These are phyloP conservation scores for Tillandsia leiboldiana DNA, from an alignment of 176 grass and related monocot genomes.

Conservation along the genomic window DNA sequence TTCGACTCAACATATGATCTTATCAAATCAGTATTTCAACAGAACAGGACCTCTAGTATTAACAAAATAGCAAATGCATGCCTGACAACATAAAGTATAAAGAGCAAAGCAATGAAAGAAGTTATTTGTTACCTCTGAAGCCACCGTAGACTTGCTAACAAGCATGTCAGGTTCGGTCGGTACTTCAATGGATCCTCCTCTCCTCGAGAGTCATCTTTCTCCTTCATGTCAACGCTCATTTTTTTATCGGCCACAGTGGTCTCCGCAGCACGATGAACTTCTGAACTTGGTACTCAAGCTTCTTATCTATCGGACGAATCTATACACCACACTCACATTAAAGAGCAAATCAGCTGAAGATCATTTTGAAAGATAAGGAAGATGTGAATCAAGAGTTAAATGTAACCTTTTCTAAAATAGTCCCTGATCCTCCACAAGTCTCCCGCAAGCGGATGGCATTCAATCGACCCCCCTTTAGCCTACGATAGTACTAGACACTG, in stretches of 20 bases:
- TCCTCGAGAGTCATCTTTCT: conserved; percentile 24
- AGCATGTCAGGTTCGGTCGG: conserved; percentile 66
- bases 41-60: neutral
- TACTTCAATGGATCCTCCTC: conserved; percentile 58
- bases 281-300: conserved; percentile 81
- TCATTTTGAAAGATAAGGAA: neutral
- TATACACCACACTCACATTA: conserved; percentile 10
- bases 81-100: neutral
- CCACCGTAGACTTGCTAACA: conserved; percentile 30
- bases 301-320: conserved; percentile 89
- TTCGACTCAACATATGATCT: too few species aligned
- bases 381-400: neutral
- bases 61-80: neutral
- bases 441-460: conserved; percentile 45
- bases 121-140: conserved; percentile 14
- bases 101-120: neutral
- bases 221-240: conserved; percentile 20
- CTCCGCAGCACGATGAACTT: conserved; percentile 60
- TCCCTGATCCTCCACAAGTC: conserved; percentile 72
- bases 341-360: neutral
- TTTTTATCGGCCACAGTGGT: conserved; percentile 28
- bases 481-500: conserved; percentile 81
- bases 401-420: conserved; percentile 78
- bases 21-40: too few species aligned
- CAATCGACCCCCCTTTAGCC: conserved; percentile 70